Evolutionary conservation across 345 rosid genomes (phyloP), one percentile per base, ranked within the genome.

Genomic region (Cardamine occulta): DNA sequence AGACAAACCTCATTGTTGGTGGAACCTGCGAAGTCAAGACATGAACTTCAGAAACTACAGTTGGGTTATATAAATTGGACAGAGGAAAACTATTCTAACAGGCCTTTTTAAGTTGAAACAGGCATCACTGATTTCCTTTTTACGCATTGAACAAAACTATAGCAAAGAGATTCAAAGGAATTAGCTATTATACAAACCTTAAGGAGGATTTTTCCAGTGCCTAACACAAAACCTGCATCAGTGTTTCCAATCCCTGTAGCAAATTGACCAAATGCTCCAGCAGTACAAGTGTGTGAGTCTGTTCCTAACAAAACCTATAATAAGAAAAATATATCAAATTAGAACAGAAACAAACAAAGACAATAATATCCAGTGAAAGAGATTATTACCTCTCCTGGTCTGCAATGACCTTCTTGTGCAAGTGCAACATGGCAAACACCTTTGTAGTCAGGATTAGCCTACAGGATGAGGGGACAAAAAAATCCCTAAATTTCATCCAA

Each of bases 201-300:
- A 62, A 95, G 97, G 81, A 95, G 83, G 74, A 88, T 79, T 84
- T 95, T 95, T 75, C 99, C 99, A 53, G 99, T 71, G 58, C 99
- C 98, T 74, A 92, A 75, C 55, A 90, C 89, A 82, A 95, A 95
- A 31, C 99, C 98, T 19, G 98, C 99, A 84, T 95, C 99, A 6
- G 98, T 95, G 83, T 89, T 95, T 66, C 99, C 99, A 81, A 95
- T 90, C 78, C 99, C 99, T 57, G 98, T 89, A 34, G 99, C 99
- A 86, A 95, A 95, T 72, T 92, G 97, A 47, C 99, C 98, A 73
- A 95, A 95, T 59, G 99, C 98, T 81, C 96, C 99, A 51, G 97
- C 97, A 61, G 97, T 95, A 74, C 99, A 95, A 11, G 99, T 92
- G 83, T 95, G 98, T 13, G 99, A 95, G 57, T 95, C 99, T 19